Evolutionary conservation across 2,329 filamentous ascomycete genomes (phyloP), one percentile per base, ranked within the genome.

Genomic region (Didymella exigua): DNA sequence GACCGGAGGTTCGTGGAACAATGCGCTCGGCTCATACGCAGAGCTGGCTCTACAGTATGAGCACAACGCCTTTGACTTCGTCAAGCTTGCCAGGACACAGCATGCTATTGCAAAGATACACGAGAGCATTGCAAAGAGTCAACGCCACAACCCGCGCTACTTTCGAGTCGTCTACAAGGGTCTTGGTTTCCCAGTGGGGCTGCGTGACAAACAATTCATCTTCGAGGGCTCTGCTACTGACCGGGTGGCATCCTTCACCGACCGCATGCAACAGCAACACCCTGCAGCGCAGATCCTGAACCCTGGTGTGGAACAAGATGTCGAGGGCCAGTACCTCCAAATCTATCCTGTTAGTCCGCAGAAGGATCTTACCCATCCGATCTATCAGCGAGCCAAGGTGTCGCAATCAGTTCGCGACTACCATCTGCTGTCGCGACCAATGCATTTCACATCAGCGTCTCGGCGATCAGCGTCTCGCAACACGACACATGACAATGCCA

Each of bases 31-130:
- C 5, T 91, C 91, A 3, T 98, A 99, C 76, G 89, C 90, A 71
- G 93, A 99, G 75, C 86, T 99, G 46, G 90, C 93, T 42, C 77
- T 81, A n/a, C 92, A 98, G 75, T 99, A 98, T 71, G 92, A 96
- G 77, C 86, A 84, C 62, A 96, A 92, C 56, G 78, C 90, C 0
- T 96, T 93, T 73, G 95, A 99, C 76, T 97, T 96, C 67, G 83
- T 88, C 29, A 97, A 99, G 76, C 82, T 99, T 21, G 93, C 95
- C 0, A 85, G 93, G 58, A 89, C 93, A 0, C 89, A 97, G 73
- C 84, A 92, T 56, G 92, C 93, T 6, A 96, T 96, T 78, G 93
- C 93, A 18, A 90, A 89, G 45, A 92, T 98, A 21, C 93, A 97
- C 73, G 95, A 98, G 73, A 88, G 84, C 13, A 89, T 97, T 58